These are phyloP conservation scores for Metschnikowia dekortorum DNA, from an alignment of 805 yeast genomes.

Conservation along the genomic window DNA sequence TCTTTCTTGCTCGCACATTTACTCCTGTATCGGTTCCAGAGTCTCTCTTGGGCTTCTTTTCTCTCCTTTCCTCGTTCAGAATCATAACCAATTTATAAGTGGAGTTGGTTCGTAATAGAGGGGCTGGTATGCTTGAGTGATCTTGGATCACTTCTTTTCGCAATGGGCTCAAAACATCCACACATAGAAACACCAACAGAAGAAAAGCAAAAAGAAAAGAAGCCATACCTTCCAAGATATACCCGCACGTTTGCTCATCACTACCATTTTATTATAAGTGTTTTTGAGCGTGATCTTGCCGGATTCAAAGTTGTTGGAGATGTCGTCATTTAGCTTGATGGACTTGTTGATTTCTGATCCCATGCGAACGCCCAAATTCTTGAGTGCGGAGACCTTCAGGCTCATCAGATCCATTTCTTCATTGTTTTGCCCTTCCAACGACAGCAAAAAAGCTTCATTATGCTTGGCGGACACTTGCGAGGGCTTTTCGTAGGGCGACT, in stretches of 20 bases:
- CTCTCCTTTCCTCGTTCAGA: too few species aligned
- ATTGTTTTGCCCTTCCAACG: conserved; percentile 40
- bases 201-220: conserved; percentile 32
- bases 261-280: conserved; percentile 40
- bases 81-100: too few species aligned
- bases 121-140: too few species aligned
- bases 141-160: too few species aligned
- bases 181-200: conserved; percentile 38
- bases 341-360: conserved; percentile 42
- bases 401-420: conserved; percentile 40
- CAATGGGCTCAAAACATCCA: conserved; percentile 24
- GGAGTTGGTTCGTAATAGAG: too few species aligned
- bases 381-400: conserved; percentile 38
- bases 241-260: conserved; percentile 45
- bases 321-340: conserved; percentile 37
- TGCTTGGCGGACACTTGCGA: conserved; percentile 32
- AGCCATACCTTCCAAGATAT: conserved; percentile 45
- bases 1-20: too few species aligned
- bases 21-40: too few species aligned
- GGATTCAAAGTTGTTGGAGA: conserved; percentile 35
- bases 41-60: too few species aligned
- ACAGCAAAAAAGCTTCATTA: conserved; percentile 39
- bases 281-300: conserved; percentile 39
- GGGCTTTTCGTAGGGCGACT: conserved; percentile 37
- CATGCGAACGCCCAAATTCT: conserved; percentile 39